Evolutionary conservation across 768 basidiomycete genomes (phyloP).

Genomic region (Lentinula aciculospora): DNA sequence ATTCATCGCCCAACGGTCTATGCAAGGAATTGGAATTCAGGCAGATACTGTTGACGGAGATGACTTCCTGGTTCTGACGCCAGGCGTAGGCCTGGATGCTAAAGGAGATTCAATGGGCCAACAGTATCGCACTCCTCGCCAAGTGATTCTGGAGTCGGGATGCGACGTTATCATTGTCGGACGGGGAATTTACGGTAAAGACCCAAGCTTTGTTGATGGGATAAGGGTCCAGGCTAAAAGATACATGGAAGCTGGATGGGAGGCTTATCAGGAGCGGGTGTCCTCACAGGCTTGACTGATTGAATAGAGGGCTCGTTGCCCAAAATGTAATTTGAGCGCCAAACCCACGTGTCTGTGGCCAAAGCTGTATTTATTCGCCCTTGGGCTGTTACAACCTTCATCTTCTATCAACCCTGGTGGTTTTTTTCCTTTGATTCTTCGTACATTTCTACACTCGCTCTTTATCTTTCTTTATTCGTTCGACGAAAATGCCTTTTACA

Average conservation of each 20-base stretch:
- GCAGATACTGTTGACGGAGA: constrained; percentile 36
- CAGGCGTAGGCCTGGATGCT: constrained; percentile 81
- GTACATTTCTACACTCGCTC: not conserved
- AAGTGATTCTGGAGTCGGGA: constrained; percentile 76
- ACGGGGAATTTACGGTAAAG: constrained; percentile 82
- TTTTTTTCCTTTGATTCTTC: not conserved
- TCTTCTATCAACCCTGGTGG: not conserved
- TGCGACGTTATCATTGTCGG: constrained; percentile 98
- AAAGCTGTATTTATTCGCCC: not conserved
- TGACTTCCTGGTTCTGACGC: constrained; percentile 89
- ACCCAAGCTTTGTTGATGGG: constrained; percentile 33
- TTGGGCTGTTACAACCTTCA: not conserved
- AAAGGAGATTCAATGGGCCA: constrained; percentile 89
- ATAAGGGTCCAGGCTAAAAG: constrained; percentile 69
- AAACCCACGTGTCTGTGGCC: not conserved
- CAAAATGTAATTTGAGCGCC: not conserved
- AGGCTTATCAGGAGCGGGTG: constrained; percentile 70
- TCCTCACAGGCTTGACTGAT: constrained; percentile 8
- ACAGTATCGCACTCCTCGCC: constrained; percentile 85
- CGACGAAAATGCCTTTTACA: not conserved
- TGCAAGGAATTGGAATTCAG: constrained; percentile 58
- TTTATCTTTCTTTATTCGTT: not conserved
- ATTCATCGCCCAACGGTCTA: constrained; percentile 86
- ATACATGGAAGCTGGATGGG: constrained; percentile 86
- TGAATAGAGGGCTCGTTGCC: not conserved